A percentile compares a stretch with the other conserved stretches of the same genome.
These are phyloP conservation scores for Monosporascus sp. DNA, from an alignment of 2,329 filamentous ascomycete species.

Conservation along the genomic window DNA sequence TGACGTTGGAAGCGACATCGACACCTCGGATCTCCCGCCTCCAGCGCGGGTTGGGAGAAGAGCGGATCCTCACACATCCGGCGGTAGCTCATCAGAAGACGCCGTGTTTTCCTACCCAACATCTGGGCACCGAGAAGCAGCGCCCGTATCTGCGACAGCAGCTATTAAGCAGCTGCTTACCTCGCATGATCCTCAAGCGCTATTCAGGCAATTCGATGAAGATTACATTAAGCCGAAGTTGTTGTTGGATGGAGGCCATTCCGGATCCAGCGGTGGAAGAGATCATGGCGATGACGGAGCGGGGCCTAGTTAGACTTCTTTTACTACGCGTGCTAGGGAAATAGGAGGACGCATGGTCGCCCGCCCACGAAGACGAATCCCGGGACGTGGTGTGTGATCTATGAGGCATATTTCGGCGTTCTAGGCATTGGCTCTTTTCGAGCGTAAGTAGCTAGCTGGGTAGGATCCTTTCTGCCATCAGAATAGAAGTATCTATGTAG, in stretches of 20 bases:
- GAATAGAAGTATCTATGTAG: background rate
- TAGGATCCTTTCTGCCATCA: background rate
- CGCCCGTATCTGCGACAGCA: constrained; percentile 63
- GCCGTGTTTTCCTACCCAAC: constrained; percentile 30
- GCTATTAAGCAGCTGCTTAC: constrained; percentile 78
- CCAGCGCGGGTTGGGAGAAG: constrained; percentile 36
- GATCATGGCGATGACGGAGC: constrained; percentile 18
- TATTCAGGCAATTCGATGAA: constrained; percentile 91
- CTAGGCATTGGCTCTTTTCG: background rate
- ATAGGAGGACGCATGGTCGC: background rate
- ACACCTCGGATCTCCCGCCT: constrained; percentile 61
- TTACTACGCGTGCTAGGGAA: background rate
- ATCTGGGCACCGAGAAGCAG: constrained; percentile 25
- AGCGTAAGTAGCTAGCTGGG: background rate
- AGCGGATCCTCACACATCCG: constrained; percentile 30
- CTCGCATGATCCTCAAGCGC: constrained; percentile 79
- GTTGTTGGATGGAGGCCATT: constrained; percentile 64
- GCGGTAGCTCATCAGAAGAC: constrained; percentile 21
- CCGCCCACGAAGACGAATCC: background rate
- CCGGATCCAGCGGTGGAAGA: constrained; percentile 14
- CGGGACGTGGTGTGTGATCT: background rate
- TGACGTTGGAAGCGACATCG: constrained; percentile 59
- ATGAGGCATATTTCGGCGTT: background rate
- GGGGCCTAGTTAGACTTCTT: background rate
- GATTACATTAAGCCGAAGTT: constrained; percentile 92